These are phyloP conservation scores for Erysimum pusillum DNA, from an alignment of 441 rosid species.

Conservation along the genomic window DNA sequence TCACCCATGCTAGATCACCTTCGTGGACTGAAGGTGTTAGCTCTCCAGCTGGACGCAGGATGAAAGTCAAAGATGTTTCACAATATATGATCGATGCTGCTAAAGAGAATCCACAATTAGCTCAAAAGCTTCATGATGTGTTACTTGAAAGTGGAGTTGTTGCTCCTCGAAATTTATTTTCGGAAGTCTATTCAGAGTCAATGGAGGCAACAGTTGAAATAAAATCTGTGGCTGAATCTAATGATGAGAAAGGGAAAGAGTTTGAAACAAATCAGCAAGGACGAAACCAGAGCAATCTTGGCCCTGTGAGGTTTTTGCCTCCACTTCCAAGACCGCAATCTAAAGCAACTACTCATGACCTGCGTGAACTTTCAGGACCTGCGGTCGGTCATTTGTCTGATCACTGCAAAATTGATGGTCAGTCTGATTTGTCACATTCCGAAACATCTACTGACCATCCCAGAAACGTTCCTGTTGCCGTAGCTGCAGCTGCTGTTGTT, in stretches of 20 bases:
- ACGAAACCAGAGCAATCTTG: conserved; percentile 40
- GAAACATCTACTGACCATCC: conserved; percentile 54
- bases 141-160: conserved; percentile 93
- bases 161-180: conserved; percentile 89
- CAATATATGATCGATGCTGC: conserved; percentile 97
- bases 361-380: conserved; percentile 52
- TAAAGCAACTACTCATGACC: conserved; percentile 50
- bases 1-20: conserved; percentile 81
- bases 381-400: conserved; percentile 50
- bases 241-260: conserved; percentile 51
- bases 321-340: conserved; percentile 58
- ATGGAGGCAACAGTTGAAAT: conserved; percentile 55
- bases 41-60: conserved; percentile 85
- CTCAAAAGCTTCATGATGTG: conserved; percentile 95
- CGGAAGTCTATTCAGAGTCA: conserved; percentile 67
- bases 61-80: conserved; percentile 98
- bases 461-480: conserved; percentile 75
- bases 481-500: conserved; percentile 92
- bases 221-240: conserved; percentile 54
- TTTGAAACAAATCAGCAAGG: conserved; percentile 45
- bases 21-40: conserved; percentile 99
- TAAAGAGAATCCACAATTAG: conserved; percentile 93
- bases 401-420: conserved; percentile 47
- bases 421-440: conserved; percentile 51
- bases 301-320: conserved; percentile 67